Evolutionary conservation across 116 monocot species (phyloP).

Genomic region (Iris pallida): DNA sequence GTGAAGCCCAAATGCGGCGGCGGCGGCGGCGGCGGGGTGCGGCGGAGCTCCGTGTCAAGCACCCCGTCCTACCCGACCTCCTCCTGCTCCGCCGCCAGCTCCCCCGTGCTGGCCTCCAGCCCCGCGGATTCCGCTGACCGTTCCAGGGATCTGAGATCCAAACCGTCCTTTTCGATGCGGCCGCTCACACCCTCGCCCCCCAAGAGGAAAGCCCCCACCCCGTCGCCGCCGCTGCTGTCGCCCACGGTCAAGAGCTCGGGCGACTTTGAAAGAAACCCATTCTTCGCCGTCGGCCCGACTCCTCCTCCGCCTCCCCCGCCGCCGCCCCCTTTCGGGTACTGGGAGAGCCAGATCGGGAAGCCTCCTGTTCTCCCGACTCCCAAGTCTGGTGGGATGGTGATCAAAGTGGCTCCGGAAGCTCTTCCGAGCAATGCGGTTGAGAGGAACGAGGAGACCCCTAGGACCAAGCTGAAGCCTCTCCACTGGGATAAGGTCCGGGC

Average conservation of each 20-base stretch:
- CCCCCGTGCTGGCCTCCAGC: conserved; percentile 8
- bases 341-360: conserved; percentile 10
- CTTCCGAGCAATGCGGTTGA: conserved; percentile 3
- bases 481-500: conserved; percentile 89
- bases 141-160: neutral
- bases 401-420: neutral
- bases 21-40: conserved; percentile 30
- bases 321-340: conserved; percentile 21
- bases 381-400: neutral
- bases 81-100: conserved; percentile 12
- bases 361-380: conserved; percentile 13
- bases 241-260: conserved; percentile 2
- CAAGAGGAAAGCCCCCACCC: conserved; percentile 13
- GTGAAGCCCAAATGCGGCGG: conserved; percentile 12
- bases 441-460: conserved; percentile 4
- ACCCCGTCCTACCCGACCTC: conserved; percentile 8
- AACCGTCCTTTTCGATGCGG: neutral
- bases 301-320: conserved; percentile 32
- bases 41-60: conserved; percentile 22
- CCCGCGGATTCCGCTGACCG: neutral
- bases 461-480: conserved; percentile 60
- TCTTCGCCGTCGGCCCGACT: neutral
- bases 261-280: conserved; percentile 8
- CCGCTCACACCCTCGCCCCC: conserved; percentile 10
- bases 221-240: conserved; percentile 6